Evolutionary conservation across 257 asterid species (phyloP), one percentile per base, ranked within the genome.

Genomic region (Cinchona pubescens): DNA sequence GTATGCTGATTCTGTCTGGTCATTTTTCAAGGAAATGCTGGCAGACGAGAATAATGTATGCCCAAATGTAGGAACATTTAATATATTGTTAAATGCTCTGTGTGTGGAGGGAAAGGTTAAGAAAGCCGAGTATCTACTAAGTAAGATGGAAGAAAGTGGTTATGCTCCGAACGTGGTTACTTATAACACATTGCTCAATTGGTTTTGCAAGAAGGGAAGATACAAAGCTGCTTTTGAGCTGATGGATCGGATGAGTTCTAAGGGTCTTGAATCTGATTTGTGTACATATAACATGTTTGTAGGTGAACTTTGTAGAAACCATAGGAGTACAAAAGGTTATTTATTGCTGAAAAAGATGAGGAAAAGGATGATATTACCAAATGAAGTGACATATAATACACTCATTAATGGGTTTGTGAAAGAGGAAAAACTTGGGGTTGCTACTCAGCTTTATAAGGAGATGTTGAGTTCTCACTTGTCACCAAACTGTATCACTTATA

Each of bases 61-160:
- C 73, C 97, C 97, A 1, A 88, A 89, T 68, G 79, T 89, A 38
- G 85, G 80, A 71, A 90, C 97, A 6, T 94, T 92, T 79, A 94
- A 94, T 80, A 85, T 92, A 81, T 78, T 89, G 72, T 73, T 94
- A 79, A 88, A 87, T 67, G 91, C 89, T 15, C 88, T 94, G 35
- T 94, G 99, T 78, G 67, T 78, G 38, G 85, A 87, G 51, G 97
- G 97, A 73, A 88, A 89, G 73, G 78, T 92, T 68, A 87, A 88
- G 81, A 86, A 87, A 84, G 97, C 97, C 1, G 83, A 78, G 25
- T 83, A 84, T 85, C 85, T 94, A 56, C 84, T 94, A 0, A 75
- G 66, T 70, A 92, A 86, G 82, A 94, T 94, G 96, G 97, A 90
- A 87, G 92, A 88, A 81, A 87, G 97, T 75, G 98, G 97, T 45